Base-by-base conservation (phyloP, 345 rosid species). In the Cardamine occulta region DNA sequence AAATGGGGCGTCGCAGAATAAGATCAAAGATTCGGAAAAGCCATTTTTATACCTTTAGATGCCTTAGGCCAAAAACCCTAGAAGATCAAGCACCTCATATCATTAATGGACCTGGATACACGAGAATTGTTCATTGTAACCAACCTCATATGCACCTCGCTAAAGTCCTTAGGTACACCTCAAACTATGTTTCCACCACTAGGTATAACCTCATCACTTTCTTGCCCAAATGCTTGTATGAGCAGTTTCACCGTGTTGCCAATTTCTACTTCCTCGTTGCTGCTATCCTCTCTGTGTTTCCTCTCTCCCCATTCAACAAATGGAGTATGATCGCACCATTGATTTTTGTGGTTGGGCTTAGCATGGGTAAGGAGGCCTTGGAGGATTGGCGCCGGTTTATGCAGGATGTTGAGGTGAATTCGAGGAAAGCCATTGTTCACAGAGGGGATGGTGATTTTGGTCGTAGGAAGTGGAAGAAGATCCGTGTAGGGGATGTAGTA, bases 221-320 rank as follows among this genome's bases (percentile, higher is more conserved):
- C 85, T 80, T 88, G n/a, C 91, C 93, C 14, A 91, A 67, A 45
- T 83, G 87, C 61, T 82, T 88, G 69, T 88, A 88, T 5, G 96
- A 91, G 85, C 96, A 90, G 75, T 88, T 91, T 60, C 87, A 89
- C 48, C 82, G 93, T 37, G 91, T 88, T 48, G 96, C 96, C 80
- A 91, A 91, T 70, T 60, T 88, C 60, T 91, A 86, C 71, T 91
- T 88, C 58, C 85, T 91, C 7, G 63, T 91, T 52, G 87, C 85
- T n/a, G 97, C 90, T 0, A 58, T 68, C 44, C 70, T 86, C 45
- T 85, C 91, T 26, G 67, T 80, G 13, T 65, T 80, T 64, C 32
- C 80, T 44, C 74, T 81, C 47, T 73, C 92, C 9, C 97, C 93
- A 0, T 85, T 84, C 21, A 66, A 78, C 10, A 70, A 48, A 2